These are phyloP conservation scores for Haplographium delicatum DNA, from an alignment of 495 filamentous ascomycete species.

Conservation along the genomic window DNA sequence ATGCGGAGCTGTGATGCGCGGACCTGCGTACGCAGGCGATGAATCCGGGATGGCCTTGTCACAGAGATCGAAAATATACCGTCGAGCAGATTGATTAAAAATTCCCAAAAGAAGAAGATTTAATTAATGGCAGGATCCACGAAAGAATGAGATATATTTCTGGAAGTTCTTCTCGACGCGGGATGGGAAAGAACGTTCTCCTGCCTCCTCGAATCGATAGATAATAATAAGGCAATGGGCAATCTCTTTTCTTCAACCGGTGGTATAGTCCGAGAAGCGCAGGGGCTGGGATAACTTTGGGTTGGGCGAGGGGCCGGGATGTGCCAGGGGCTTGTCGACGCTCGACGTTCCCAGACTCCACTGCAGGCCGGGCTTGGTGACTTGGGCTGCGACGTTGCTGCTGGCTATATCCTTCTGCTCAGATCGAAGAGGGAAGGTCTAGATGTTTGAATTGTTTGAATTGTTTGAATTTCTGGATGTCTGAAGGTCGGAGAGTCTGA, in stretches of 20 bases:
- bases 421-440: too few species aligned
- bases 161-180: not conserved
- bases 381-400: not conserved
- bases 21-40: constrained; percentile 4
- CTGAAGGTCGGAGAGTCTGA: not conserved
- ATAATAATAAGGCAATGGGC: too few species aligned
- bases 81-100: not conserved
- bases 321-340: not conserved
- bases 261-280: not conserved
- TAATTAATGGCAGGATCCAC: not conserved
- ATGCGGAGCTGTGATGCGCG: constrained; percentile 4
- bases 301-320: not conserved
- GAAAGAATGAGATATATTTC: not conserved
- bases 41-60: constrained; percentile 1
- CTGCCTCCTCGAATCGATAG: not conserved
- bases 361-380: not conserved
- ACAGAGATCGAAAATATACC: not conserved
- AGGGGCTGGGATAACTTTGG: not conserved
- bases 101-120: not conserved
- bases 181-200: not conserved
- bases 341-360: not conserved
- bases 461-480: too few species aligned
- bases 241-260: constrained; percentile 8
- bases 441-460: too few species aligned
- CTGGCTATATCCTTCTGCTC: too few species aligned